phyloP scores from a whole-genome alignment of 2,329 filamentous ascomycete genomes.

The Colletotrichum cuscutae region DNA sequence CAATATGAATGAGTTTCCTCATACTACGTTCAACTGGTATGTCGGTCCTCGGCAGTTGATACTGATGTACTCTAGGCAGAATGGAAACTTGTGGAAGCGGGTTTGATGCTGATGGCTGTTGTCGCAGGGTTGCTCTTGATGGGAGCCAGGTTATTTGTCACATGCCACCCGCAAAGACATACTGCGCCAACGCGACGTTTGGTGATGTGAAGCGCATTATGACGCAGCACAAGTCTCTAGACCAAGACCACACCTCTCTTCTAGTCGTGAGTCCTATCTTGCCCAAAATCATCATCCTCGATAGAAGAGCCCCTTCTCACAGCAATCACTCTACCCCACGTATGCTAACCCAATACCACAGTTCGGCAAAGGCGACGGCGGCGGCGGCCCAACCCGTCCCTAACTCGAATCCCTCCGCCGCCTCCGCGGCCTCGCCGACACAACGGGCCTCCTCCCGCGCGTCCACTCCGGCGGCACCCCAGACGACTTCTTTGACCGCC shows the following conservation, averaged over 20 bases:
- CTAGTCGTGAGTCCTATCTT: conserved; percentile 55
- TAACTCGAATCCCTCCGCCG: conserved; percentile 75
- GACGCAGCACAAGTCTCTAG: conserved; percentile 74
- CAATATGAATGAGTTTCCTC: conserved; percentile 78
- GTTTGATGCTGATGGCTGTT: not conserved
- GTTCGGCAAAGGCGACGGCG: conserved; percentile 76
- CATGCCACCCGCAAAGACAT: conserved; percentile 75
- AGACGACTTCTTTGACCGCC: conserved; percentile 72
- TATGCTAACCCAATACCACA: not conserved
- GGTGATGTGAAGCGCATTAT: conserved; percentile 67
- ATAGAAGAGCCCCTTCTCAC: too few species aligned
- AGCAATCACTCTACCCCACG: too few species aligned
- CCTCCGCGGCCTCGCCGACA: conserved; percentile 72
- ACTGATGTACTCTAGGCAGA: not conserved
- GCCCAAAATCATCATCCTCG: not conserved
- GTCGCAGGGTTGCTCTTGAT: conserved; percentile 64
- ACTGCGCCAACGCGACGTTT: conserved; percentile 73
- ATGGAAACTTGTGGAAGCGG: not conserved
- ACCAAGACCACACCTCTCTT: conserved; percentile 72
- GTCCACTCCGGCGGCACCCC: conserved; percentile 72
- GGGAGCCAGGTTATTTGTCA: conserved; percentile 77
- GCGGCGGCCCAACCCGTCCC: conserved; percentile 73
- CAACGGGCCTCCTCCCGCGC: conserved; percentile 65
- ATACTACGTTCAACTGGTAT: conserved; percentile 76
- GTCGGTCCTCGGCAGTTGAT: not conserved